phyloP scores from a whole-genome alignment of 1,284 basidiomycete species.

The Apiotrichum veenhuisii region DNA sequence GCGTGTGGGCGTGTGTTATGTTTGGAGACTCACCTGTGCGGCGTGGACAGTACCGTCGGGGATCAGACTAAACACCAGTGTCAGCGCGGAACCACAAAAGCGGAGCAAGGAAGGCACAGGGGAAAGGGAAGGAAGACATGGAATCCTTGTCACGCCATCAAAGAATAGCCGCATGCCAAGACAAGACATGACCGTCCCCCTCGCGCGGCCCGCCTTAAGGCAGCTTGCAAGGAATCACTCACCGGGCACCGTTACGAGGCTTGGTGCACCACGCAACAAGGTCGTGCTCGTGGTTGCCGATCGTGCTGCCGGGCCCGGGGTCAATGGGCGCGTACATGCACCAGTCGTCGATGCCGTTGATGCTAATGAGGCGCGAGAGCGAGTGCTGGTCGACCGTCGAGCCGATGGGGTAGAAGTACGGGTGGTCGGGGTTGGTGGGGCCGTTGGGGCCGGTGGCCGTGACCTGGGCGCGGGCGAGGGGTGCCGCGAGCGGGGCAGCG shows the following conservation, averaged over 20 bases:
- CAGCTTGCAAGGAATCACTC: slow-evolving; percentile 6
- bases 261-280: slow-evolving; percentile 45
- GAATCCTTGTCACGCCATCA: too few species aligned
- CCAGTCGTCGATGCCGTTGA: slow-evolving; percentile 49
- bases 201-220: too few species aligned
- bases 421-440: slow-evolving; percentile 44
- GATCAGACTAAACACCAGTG: slow-evolving; percentile 30
- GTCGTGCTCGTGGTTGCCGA: slow-evolving; percentile 42
- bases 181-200: too few species aligned
- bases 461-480: slow-evolving; percentile 27
- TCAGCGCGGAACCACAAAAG: too few species aligned
- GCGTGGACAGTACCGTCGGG: slow-evolving; percentile 46
- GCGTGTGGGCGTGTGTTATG: too few species aligned
- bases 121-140: too few species aligned
- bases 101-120: too few species aligned
- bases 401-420: slow-evolving; percentile 33
- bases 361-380: slow-evolving; percentile 38
- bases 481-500: not conserved
- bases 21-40: slow-evolving; percentile 31
- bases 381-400: slow-evolving; percentile 46
- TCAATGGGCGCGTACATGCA: slow-evolving; percentile 46
- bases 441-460: slow-evolving; percentile 45
- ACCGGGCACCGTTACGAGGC: slow-evolving; percentile 37
- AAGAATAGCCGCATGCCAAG: too few species aligned
- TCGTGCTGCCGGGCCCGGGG: slow-evolving; percentile 26